Evolutionary conservation across 169 alveolate species (phyloP), one percentile per base, ranked within the genome.

Genomic region (Plasmodium vivax): DNA sequence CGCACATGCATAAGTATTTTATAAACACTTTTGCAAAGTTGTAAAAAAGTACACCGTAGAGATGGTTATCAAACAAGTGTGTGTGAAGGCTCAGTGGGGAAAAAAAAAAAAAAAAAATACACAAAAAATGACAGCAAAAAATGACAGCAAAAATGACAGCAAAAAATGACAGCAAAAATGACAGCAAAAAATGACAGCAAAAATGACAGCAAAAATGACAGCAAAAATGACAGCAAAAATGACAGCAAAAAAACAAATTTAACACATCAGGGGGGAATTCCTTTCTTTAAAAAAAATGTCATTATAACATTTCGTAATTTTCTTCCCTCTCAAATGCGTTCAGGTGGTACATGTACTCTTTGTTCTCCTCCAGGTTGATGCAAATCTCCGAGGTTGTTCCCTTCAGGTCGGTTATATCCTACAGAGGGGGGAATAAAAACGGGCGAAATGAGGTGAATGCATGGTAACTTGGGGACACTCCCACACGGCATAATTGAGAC

Each of bases 351-450:
- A 92, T 30, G 19, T 54, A 82, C n/a, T 92, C 95, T 41, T 83
- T 82, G 30, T 92, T 92, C 34, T 92, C 95, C 30, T 92, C 95
- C 23, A 92, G 30, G 27, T 92, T 92, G 3, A 73, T 82, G 41
- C 95, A 72, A 72, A 92, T 92, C 30, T 92, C 95, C 23, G 95
- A 82, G 38, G 95, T 83, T 19, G 95, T 83, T 34, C 92, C 84
- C 74, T 92, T 92, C 77, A 92, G 51, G 34, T 92, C 87, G 62
- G 77, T 92, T 16, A 92, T 82, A 34, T 92, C 85, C 95, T 92
- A 34, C 12, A 56, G 27, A 41, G 58, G 38, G 30, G 38, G 73
- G 72, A 43, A 41, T 2, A 36, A 32, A 54, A 8, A 34, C 2
- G 14, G 6, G 34, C 9, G 45, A 77, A 34, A 43, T 9, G 5